Evolutionary conservation across 2,329 filamentous ascomycete species (phyloP), one percentile per base, ranked within the genome.

Genomic region (Scytalidium sp.): DNA sequence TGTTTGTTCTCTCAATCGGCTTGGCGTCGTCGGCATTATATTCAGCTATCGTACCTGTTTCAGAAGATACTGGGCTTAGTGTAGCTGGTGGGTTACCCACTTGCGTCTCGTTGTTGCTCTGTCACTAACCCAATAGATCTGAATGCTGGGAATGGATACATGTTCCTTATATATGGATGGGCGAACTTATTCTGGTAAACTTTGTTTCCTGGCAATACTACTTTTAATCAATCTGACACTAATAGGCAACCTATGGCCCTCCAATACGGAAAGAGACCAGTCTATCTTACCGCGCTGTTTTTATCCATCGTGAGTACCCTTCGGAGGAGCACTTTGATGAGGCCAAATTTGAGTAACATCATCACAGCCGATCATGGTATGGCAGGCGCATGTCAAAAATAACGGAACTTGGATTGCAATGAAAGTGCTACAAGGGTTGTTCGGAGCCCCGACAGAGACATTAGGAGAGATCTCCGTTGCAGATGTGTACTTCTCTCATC

Each of bases 111-210:
- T n/a, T n/a, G n/a, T n/a, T n/a, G n/a, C n/a, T n/a, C n/a, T n/a
- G n/a, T n/a, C 17, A 36, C 32, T 36, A 15, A 15, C 32, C 17
- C 11, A n/a, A 9, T 36, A 36, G 66, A 72, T 23, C 59, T 79
- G 23, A 74, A 75, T 48, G 67, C 70, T 50, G 75, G 76, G 3
- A 78, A 71, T 4, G 76, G 76, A 2, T 69, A 73, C 29, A 75
- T 76, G 74, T 78, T 78, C 51, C 57, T 79, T 23, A 67, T 75
- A 15, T 70, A 76, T 20, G 75, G 76, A 2, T 78, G 74, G 75
- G 75, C 73, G 0, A 70, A 72, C 49, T 62, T 80, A 3, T 60
- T 80, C 40, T 79, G 74, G 74, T 76, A 36, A 36, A 15, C 32
- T n/a, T 15, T 5, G 32, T 36, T 9, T 36, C 32, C 15, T 36